Evolutionary conservation across 108 stramenopile species (phyloP).

Genomic region (Aureococcus anophagefferens): DNA sequence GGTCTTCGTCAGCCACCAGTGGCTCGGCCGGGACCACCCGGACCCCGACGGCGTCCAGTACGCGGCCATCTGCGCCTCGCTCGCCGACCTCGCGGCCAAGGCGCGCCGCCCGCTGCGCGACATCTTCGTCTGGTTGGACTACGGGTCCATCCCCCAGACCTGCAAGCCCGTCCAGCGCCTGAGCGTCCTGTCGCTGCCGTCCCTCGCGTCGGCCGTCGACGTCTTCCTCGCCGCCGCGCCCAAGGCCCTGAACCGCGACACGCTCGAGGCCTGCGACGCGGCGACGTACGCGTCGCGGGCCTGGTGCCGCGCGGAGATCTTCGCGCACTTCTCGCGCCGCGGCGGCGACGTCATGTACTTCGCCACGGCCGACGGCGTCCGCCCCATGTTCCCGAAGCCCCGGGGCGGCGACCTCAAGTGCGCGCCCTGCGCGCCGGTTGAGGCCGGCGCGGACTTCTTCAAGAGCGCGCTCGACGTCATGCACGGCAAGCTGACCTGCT

Average conservation of each 20-base stretch:
- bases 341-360: conserved; percentile 32
- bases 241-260: conserved; percentile 21
- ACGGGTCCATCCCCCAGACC: conserved; percentile 32
- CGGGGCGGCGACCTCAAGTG: neutral
- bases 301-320: conserved; percentile 40
- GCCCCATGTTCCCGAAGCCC: too few relatives aligned
- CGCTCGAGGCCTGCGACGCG: conserved; percentile 24
- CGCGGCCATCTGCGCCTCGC: too few relatives aligned
- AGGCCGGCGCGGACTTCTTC: conserved; percentile 16
- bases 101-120: conserved; percentile 6
- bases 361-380: neutral
- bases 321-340: conserved; percentile 30
- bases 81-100: too few relatives aligned
- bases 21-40: too few relatives aligned
- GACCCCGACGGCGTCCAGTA: too few relatives aligned
- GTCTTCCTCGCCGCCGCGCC: conserved; percentile 32
- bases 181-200: conserved; percentile 28
- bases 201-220: conserved; percentile 29
- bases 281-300: conserved; percentile 24
- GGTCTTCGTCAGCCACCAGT: too few relatives aligned
- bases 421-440: conserved; percentile 1
- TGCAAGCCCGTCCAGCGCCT: conserved; percentile 24
- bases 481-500: conserved; percentile 33
- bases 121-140: conserved; percentile 35
- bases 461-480: conserved; percentile 25